Evolutionary conservation across 257 asterid species (phyloP).

Genomic region (Rehmannia glutinosa): DNA sequence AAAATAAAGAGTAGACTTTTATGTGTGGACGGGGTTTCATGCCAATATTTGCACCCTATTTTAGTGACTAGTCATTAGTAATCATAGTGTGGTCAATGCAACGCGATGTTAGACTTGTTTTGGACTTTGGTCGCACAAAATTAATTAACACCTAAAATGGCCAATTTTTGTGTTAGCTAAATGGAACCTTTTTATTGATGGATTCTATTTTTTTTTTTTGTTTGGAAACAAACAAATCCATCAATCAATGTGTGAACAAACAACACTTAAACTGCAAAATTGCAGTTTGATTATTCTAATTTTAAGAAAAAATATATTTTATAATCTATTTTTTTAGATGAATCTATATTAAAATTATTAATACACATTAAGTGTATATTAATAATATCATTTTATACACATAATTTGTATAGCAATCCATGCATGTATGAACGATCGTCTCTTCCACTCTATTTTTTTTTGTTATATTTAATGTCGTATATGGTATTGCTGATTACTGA

Average conservation of each 20-base stretch:
- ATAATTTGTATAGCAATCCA: no score
- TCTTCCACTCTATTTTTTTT: no score
- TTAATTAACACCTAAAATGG: slow-evolving; percentile 1
- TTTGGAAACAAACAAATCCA: background rate
- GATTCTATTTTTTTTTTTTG: background rate
- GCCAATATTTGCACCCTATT: background rate
- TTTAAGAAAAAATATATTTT: no score
- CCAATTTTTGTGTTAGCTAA: background rate
- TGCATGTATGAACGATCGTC: no score
- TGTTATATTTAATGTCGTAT: no score
- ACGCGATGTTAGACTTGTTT: slow-evolving; percentile 2
- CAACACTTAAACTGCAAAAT: no score
- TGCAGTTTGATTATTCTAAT: no score
- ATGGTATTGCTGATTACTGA: no score
- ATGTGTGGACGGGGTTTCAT: background rate
- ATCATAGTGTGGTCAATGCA: slow-evolving; percentile 12
- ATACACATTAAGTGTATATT: no score
- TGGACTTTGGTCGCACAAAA: background rate
- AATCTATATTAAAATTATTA: no score
- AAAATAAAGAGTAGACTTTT: background rate
- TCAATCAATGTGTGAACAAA: background rate
- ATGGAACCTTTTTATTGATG: background rate
- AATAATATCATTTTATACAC: no score
- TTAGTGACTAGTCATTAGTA: background rate
- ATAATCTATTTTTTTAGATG: no score